phyloP scores from a whole-genome alignment of 768 basidiomycete genomes.

The Rhodotorula taiwanensis region DNA sequence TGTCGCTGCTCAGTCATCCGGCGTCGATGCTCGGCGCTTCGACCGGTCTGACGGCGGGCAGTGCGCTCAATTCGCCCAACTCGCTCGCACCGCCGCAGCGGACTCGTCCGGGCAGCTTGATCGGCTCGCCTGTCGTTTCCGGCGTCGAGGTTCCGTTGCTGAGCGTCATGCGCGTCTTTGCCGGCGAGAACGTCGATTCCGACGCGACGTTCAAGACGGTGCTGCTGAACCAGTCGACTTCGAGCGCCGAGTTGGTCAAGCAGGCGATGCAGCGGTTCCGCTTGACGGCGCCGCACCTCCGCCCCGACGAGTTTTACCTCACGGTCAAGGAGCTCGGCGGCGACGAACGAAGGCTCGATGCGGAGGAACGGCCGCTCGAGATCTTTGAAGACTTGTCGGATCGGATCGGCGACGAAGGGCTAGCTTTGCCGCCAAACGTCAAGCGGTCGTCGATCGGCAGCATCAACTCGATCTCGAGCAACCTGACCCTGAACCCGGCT shows the following conservation, averaged over 20 bases:
- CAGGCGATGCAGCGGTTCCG: constrained; percentile 95
- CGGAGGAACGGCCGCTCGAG: constrained; percentile 72
- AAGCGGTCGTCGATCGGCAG: constrained; percentile 89
- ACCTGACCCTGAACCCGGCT: constrained; percentile 71
- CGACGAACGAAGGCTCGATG: constrained; percentile 59
- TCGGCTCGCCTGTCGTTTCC: constrained; percentile 39
- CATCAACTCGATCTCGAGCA: constrained; percentile 86
- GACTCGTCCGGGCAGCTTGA: constrained; percentile 39
- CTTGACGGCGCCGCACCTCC: constrained; percentile 44
- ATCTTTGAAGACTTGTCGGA: constrained; percentile 81
- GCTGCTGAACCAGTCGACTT: constrained; percentile 77
- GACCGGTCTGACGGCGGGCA: not conserved
- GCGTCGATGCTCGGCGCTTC: not conserved
- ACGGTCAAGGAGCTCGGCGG: constrained; percentile 88
- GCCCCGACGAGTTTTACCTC: constrained; percentile 66
- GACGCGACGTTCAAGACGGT: constrained; percentile 99
- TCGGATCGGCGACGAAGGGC: constrained; percentile 49
- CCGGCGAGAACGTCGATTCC: constrained; percentile 78
- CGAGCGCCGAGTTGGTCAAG: constrained; percentile 70
- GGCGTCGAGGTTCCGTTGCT: constrained; percentile 67
- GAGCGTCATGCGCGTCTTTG: constrained; percentile 92
- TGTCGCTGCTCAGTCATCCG: constrained; percentile 17
- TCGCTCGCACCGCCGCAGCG: constrained; percentile 14
- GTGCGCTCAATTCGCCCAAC: constrained; percentile 10
- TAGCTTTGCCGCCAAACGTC: constrained; percentile 56